A percentile compares a stretch with the other conserved stretches of the same genome.
Conservation (phyloP, 2,329 filamentous ascomycete species). For the Monilinia aucupariae region DNA sequence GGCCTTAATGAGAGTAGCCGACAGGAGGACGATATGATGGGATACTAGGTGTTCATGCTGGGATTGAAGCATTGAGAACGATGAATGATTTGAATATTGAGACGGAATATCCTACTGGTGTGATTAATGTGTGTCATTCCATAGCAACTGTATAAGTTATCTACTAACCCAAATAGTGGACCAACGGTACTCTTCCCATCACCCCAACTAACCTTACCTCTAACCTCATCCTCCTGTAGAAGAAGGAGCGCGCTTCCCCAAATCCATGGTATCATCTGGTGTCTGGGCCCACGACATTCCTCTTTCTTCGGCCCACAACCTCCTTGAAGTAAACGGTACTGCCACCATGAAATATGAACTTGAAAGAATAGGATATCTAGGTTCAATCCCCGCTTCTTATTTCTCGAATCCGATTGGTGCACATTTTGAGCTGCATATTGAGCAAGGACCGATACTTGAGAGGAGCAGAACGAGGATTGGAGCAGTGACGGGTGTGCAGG, state of each 20-base stretch:
- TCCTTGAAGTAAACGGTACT: constrained; percentile 56
- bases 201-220: not conserved
- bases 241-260: constrained; percentile 75
- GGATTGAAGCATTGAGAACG: constrained; percentile 64
- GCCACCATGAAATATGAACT: constrained; percentile 65
- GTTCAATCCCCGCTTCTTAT: constrained; percentile 50
- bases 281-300: constrained; percentile 70
- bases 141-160: not conserved
- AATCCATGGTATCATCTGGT: constrained; percentile 67
- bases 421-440: constrained; percentile 81
- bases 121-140: constrained; percentile 21
- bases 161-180: constrained; percentile 41
- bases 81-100: constrained; percentile 62
- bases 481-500: constrained; percentile 67
- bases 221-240: constrained; percentile 44
- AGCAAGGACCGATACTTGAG: constrained; percentile 74
- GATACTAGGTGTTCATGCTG: constrained; percentile 68
- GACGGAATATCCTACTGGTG: constrained; percentile 50
- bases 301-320: constrained; percentile 54
- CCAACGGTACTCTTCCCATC: constrained; percentile 9
- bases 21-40: constrained; percentile 65
- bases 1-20: constrained; percentile 47
- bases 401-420: constrained; percentile 61
- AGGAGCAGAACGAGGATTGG: constrained; percentile 57
- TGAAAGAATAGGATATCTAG: constrained; percentile 66